Evolutionary conservation across 2,329 filamentous ascomycete species (phyloP).

Genomic region (Didymella pinodella): DNA sequence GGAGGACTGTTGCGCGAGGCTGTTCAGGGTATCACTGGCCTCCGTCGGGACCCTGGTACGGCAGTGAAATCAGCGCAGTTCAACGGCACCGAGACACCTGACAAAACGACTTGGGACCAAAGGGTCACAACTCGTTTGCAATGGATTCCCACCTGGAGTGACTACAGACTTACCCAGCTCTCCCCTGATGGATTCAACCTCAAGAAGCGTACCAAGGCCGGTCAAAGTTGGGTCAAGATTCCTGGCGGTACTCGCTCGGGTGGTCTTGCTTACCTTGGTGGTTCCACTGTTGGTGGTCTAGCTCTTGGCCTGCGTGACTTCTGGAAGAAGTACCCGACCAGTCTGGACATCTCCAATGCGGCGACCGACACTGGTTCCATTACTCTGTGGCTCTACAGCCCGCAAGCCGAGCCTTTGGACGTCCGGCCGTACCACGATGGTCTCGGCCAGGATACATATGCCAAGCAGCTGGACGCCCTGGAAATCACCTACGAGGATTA

Average conservation of each 20-base stretch:
- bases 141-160: constrained; percentile 67
- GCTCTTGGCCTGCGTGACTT: constrained; percentile 67
- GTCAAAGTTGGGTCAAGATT: constrained; percentile 66
- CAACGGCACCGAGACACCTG: constrained; percentile 56
- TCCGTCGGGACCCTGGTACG: constrained; percentile 63
- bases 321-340: constrained; percentile 69
- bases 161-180: constrained; percentile 65
- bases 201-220: constrained; percentile 66
- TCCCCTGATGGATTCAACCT: constrained; percentile 68
- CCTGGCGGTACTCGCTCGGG: constrained; percentile 64
- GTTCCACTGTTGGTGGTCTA: constrained; percentile 64
- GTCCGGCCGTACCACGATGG: constrained; percentile 66
- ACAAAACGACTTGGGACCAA: constrained; percentile 58
- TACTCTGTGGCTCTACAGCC: constrained; percentile 69
- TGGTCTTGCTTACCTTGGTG: constrained; percentile 67
- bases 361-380: constrained; percentile 60
- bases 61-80: constrained; percentile 61
- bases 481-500: constrained; percentile 71
- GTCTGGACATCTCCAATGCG: constrained; percentile 63
- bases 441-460: constrained; percentile 63
- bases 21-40: constrained; percentile 66
- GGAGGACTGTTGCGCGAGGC: constrained; percentile 66
- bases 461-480: constrained; percentile 66
- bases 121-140: constrained; percentile 58
- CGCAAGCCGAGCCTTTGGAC: constrained; percentile 64